Conservation (phyloP, 2,329 filamentous ascomycete genomes). For the Saccharata proteae region DNA sequence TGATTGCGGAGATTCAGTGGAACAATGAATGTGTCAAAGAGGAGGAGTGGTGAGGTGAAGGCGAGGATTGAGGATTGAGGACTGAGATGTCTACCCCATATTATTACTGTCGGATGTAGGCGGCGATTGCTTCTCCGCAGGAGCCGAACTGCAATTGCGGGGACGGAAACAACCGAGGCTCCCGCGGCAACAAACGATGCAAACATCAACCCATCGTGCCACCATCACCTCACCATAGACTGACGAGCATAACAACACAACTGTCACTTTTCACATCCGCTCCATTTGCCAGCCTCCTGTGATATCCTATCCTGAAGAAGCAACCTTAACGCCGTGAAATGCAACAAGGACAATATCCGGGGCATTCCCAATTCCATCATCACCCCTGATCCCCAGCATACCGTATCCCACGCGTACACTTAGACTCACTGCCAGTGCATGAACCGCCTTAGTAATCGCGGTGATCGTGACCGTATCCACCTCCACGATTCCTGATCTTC, state of each 20-base stretch:
- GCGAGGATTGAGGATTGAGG: constrained; percentile 2
- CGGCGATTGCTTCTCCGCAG: constrained; percentile 4
- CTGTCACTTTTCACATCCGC: no score
- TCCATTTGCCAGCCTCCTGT: no score
- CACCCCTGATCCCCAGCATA: no score
- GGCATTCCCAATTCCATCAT: no score
- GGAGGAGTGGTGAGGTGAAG: background rate
- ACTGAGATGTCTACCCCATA: constrained; percentile 4
- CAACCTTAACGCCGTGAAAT: no score
- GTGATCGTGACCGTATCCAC: constrained; percentile 7
- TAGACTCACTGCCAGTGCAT: no score
- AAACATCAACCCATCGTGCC: constrained; percentile 1
- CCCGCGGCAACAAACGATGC: constrained; percentile 3
- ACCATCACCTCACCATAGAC: no score
- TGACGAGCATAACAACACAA: no score
- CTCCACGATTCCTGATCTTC: constrained; percentile 20
- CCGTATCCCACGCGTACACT: no score
- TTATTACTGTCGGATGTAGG: constrained; percentile 2
- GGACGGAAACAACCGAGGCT: constrained; percentile 6
- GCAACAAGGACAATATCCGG: no score
- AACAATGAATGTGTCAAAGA: background rate
- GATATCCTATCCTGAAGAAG: no score
- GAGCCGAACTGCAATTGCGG: constrained; percentile 1
- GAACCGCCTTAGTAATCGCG: no score
- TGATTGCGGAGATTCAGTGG: constrained; percentile 1